Percentiles rank a stretch among this genome's conserved stretches.
phyloP scores from a whole-genome alignment of 2,329 filamentous ascomycete species.

The Gliomastix tumulicola region DNA sequence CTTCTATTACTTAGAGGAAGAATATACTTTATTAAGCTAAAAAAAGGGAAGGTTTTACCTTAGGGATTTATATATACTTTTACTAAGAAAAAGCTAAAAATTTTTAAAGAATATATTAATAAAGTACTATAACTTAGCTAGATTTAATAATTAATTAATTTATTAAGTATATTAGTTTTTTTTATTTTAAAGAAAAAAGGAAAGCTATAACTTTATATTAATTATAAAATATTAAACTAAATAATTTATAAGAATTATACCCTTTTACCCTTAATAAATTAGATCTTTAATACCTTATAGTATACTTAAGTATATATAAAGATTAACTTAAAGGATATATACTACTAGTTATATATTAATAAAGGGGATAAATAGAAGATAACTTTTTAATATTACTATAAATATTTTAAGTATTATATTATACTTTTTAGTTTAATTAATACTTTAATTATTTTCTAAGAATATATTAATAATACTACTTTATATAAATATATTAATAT shows the following conservation, averaged over 20 bases:
- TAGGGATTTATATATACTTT: background rate
- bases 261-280: background rate
- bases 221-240: background rate
- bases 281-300: background rate
- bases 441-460: background rate
- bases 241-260: background rate
- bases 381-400: slow-evolving; percentile 1
- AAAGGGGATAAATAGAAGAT: slow-evolving; percentile 2
- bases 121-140: background rate
- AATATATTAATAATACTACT: no score
- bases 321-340: slow-evolving; percentile 1
- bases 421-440: slow-evolving; percentile 1
- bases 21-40: background rate
- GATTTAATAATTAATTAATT: background rate
- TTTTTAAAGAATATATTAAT: background rate
- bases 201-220: background rate
- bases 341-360: slow-evolving; percentile 2
- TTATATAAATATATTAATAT: no score
- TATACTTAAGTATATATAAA: background rate
- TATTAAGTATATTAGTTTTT: background rate
- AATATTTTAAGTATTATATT: slow-evolving; percentile 1
- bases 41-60: background rate
- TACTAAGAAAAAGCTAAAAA: background rate
- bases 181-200: background rate
- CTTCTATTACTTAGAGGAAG: background rate